Base-by-base conservation (phyloP, 306 rosid genomes). In the Trifolium subterraneum region DNA sequence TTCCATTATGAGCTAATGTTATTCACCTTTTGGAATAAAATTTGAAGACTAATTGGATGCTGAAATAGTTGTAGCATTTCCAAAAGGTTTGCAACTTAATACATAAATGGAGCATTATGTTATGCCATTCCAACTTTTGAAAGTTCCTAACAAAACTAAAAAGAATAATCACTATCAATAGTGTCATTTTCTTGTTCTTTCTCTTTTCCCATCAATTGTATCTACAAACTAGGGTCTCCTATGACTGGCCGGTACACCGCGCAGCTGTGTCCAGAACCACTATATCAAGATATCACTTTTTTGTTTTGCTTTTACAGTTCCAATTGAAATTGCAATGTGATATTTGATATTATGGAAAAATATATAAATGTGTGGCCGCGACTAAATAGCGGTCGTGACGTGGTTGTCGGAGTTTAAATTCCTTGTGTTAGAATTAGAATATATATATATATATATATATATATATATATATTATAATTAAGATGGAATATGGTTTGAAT, bases 121-220 rank as follows among this genome's bases (percentile, higher is more conserved):
- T 61, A 62, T 48, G 56, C 66, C 14, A 66, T 66, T 36, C 47
- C 60, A 44, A n/a, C 62, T 73, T 74, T 72, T 42, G 70, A 70
- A 56, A 72, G 39, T 45, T 75, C 50, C 7, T 7, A 29, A 11
- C 22, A 29, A 27, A 29, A 29, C 41, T 41, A 60, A 14, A 29
- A 27, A 14, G 65, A 15, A 18, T 54, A 23, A 54, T 54, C 27
- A 19, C 8, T 52, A 52, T 19, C 20, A 58, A 25, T 58, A 12
- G 38, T 58, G 64, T 58, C 6, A 4, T 20, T 55, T 55, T 10
- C 61, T 51, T 51, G 9, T 2, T 51, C 50, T 44, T 13, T 13
- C 50, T 44, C 50, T 44, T 44, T 12, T 44, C 14, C 1, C n/a
- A 44, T 13, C n/a, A 44, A 11, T 44, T 13, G 12, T 12, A n/a